Conservation (phyloP, 345 rosid genomes). For the Citrus medica region DNA sequence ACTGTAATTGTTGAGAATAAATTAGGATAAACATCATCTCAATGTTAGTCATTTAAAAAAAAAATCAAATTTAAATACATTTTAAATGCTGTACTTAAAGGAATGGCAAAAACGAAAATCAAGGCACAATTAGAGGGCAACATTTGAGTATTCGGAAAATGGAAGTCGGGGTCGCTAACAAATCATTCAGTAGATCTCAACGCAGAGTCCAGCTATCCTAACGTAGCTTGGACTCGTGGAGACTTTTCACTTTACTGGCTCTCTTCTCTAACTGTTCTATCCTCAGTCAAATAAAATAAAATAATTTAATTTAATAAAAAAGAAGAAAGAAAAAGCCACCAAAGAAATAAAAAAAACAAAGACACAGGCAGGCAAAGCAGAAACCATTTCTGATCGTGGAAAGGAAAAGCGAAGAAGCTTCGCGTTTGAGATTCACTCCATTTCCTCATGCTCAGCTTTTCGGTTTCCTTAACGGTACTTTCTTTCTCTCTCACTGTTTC, state of each 20-base stretch:
- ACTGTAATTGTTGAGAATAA: too few relatives aligned
- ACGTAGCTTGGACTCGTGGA: slow-evolving; percentile 29
- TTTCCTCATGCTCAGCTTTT: background rate
- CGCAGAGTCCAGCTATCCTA: slow-evolving; percentile 15
- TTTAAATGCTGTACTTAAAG: background rate
- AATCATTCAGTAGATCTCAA: background rate
- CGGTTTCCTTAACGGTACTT: slow-evolving; percentile 4
- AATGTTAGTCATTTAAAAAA: too few relatives aligned
- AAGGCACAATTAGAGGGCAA: background rate
- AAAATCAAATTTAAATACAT: too few relatives aligned
- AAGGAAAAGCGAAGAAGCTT: slow-evolving; percentile 2
- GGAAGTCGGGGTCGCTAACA: background rate
- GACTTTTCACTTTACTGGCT: background rate
- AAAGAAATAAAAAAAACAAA: background rate
- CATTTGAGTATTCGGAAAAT: background rate
- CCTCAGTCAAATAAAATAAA: background rate
- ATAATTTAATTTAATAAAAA: background rate
- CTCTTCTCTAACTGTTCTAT: background rate
- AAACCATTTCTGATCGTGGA: slow-evolving; percentile 2
- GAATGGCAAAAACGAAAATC: slow-evolving; percentile 1
- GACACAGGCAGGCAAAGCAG: background rate
- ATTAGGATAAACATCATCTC: background rate
- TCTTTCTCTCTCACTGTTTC: background rate
- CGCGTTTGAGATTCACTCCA: background rate
- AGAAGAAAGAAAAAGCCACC: background rate